Evolutionary conservation across 768 basidiomycete genomes (phyloP).

Genomic region (Boletus insuetus): DNA sequence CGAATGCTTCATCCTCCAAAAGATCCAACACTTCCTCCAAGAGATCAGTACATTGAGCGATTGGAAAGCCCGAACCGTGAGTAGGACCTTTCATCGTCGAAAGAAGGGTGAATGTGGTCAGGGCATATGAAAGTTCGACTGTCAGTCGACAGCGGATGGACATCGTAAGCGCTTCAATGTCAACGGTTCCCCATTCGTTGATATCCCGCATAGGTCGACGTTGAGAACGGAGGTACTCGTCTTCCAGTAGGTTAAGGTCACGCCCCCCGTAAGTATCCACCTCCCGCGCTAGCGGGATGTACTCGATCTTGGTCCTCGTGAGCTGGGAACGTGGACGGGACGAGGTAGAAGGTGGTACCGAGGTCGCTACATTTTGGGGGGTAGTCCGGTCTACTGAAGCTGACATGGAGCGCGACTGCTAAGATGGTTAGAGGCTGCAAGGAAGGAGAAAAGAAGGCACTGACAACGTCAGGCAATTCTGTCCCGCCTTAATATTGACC

Average conservation of each 20-base stretch:
- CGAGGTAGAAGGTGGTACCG: constrained; percentile 30
- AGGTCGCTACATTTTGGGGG: constrained; percentile 24
- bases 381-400: constrained; percentile 15
- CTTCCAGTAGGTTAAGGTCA: constrained; percentile 65
- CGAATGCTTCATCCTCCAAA: constrained; percentile 79
- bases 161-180: constrained; percentile 93
- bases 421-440: constrained; percentile 10
- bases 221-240: constrained; percentile 52
- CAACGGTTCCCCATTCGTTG: constrained; percentile 84
- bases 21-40: constrained; percentile 86
- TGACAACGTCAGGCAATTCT: constrained; percentile 52
- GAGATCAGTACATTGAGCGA: constrained; percentile 73
- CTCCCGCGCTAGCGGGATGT: constrained; percentile 76
- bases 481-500: constrained; percentile 30
- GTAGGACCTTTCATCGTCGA: constrained; percentile 71
- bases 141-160: constrained; percentile 83
- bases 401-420: constrained; percentile 20
- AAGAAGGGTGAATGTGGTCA: constrained; percentile 82
- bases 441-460: constrained; percentile 24
- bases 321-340: constrained; percentile 46
- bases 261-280: constrained; percentile 78
- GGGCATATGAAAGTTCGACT: constrained; percentile 82
- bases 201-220: constrained; percentile 65
- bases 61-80: constrained; percentile 61
- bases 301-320: constrained; percentile 82